Percentiles rank a stretch among this genome's conserved stretches.
These are phyloP conservation scores for Hypoxylon fuscum DNA, from an alignment of 495 filamentous ascomycete genomes.

Conservation along the genomic window DNA sequence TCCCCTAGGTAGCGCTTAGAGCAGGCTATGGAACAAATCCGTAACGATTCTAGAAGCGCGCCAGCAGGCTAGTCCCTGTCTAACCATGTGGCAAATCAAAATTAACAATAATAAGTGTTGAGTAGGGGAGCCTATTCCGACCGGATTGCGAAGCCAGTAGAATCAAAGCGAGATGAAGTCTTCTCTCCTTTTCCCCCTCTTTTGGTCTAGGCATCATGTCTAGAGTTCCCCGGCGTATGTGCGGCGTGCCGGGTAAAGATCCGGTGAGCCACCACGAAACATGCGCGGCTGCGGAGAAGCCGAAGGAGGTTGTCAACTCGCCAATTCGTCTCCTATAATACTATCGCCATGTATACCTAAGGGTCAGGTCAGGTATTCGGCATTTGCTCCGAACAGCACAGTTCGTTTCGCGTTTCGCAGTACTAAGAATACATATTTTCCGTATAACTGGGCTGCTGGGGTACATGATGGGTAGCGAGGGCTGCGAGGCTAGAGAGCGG, in stretches of 20 bases:
- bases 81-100: slow-evolving; percentile 42
- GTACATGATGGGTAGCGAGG: too few species aligned
- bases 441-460: background rate
- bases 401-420: background rate
- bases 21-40: slow-evolving; percentile 40
- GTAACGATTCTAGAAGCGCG: slow-evolving; percentile 44
- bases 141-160: slow-evolving; percentile 7
- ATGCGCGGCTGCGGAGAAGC: slow-evolving; percentile 39
- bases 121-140: slow-evolving; percentile 23
- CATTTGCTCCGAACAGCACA: slow-evolving; percentile 11
- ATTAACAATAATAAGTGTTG: slow-evolving; percentile 18
- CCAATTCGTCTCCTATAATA: slow-evolving; percentile 5
- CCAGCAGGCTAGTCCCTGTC: slow-evolving; percentile 29
- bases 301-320: slow-evolving; percentile 26
- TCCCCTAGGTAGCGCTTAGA: slow-evolving; percentile 26
- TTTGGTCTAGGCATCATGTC: slow-evolving; percentile 25
- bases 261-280: slow-evolving; percentile 37
- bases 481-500: too few species aligned
- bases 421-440: too few species aligned
- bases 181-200: slow-evolving; percentile 7
- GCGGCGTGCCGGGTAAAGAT: slow-evolving; percentile 38
- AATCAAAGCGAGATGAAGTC: slow-evolving; percentile 35
- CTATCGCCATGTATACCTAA: too few species aligned
- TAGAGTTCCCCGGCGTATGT: slow-evolving; percentile 18
- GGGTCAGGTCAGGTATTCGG: slow-evolving; percentile 11